These are phyloP conservation scores for Davidsoniella eucalypti DNA, from an alignment of 2,329 filamentous ascomycete genomes.

Conservation along the genomic window DNA sequence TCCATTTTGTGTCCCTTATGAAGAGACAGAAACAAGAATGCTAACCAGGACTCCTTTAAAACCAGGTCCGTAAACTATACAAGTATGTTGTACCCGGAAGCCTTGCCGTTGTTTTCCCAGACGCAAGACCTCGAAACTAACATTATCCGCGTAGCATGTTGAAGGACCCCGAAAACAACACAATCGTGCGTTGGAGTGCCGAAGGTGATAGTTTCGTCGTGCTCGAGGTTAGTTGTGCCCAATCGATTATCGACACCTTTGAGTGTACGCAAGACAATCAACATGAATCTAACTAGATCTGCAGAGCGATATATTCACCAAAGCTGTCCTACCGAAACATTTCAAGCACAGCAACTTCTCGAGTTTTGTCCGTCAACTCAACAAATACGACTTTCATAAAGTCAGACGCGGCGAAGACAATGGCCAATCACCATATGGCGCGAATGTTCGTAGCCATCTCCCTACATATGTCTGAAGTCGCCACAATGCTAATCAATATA, in stretches of 20 bases:
- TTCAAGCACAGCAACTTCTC: constrained; percentile 99
- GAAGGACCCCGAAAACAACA: constrained; percentile 82
- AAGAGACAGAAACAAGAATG: neutral
- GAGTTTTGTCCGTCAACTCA: constrained; percentile 86
- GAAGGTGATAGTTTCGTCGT: constrained; percentile 94
- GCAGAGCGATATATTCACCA: constrained; percentile 96
- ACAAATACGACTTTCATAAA: constrained; percentile 98
- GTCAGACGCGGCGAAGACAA: constrained; percentile 42
- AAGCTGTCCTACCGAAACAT: constrained; percentile 89
- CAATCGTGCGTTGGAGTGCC: constrained; percentile 89
- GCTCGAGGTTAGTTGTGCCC: constrained; percentile 52
- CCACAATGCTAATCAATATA: neutral
- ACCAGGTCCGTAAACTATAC: constrained; percentile 90
- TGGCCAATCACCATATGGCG: constrained; percentile 44
- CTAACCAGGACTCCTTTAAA: constrained; percentile 3
- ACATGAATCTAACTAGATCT: neutral
- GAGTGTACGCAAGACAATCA: constrained; percentile 4
- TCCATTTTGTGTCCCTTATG: neutral
- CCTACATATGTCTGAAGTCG: neutral
- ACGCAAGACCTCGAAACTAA: constrained; percentile 15
- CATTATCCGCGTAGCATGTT: constrained; percentile 55
- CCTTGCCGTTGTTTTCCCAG: constrained; percentile 6
- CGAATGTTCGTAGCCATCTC: constrained; percentile 42
- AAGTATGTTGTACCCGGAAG: constrained; percentile 43
- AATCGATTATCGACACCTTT: neutral